These are phyloP conservation scores for Trichoderma asperelloides DNA, from an alignment of 495 filamentous ascomycete genomes.

Conservation along the genomic window DNA sequence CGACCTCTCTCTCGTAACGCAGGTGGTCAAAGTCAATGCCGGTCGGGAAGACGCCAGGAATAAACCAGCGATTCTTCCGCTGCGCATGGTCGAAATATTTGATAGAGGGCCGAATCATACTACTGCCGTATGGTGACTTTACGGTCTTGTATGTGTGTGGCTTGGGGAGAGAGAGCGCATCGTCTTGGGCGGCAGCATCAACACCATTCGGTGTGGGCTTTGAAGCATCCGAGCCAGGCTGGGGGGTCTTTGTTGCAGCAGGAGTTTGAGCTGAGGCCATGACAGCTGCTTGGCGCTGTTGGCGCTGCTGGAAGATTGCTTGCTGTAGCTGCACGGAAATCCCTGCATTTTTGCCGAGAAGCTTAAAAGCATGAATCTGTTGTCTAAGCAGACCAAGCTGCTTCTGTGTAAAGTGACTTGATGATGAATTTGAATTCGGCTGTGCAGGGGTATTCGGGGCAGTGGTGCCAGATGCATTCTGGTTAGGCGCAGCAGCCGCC, in stretches of 20 bases:
- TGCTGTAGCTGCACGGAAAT: slow-evolving; percentile 67
- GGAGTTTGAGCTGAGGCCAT: slow-evolving; percentile 26
- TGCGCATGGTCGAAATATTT: slow-evolving; percentile 68
- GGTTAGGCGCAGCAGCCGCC: slow-evolving; percentile 13
- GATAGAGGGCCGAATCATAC: slow-evolving; percentile 48
- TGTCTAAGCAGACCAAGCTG: slow-evolving; percentile 62
- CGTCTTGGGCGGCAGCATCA: slow-evolving; percentile 21
- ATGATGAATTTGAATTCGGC: slow-evolving; percentile 29
- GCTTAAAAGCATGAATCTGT: slow-evolving; percentile 77
- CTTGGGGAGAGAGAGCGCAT: slow-evolving; percentile 20
- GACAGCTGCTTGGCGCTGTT: slow-evolving; percentile 50
- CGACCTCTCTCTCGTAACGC: slow-evolving; percentile 74
- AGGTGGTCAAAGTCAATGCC: slow-evolving; percentile 80
- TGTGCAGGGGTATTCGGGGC: slow-evolving; percentile 26
- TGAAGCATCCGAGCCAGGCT: slow-evolving; percentile 41
- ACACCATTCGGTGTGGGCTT: slow-evolving; percentile 25
- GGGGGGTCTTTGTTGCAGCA: slow-evolving; percentile 31
- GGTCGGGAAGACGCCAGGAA: slow-evolving; percentile 78
- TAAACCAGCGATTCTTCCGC: slow-evolving; percentile 61
- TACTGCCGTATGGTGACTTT: slow-evolving; percentile 53
- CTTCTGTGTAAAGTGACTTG: slow-evolving; percentile 53
- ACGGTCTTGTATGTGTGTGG: slow-evolving; percentile 44
- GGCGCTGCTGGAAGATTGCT: slow-evolving; percentile 63
- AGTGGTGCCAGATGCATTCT: slow-evolving; percentile 17
- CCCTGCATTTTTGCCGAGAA: slow-evolving; percentile 68